Conservation (phyloP, 768 basidiomycete species). For the Fibroporia radiculosa region DNA sequence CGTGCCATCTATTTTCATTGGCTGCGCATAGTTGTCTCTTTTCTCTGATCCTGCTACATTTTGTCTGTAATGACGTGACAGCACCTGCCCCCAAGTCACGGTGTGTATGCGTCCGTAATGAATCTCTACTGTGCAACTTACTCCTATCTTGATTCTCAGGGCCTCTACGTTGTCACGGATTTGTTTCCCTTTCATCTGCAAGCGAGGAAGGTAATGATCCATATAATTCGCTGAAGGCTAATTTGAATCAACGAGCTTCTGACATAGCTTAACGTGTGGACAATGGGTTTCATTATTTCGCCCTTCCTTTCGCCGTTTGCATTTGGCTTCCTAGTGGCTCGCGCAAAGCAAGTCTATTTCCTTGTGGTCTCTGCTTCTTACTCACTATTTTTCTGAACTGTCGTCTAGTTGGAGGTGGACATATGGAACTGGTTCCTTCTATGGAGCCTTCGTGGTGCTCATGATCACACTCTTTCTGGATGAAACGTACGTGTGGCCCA, state of each 20-base stretch:
- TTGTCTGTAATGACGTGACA: not conserved
- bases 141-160: constrained; percentile 1
- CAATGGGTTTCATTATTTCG: constrained; percentile 64
- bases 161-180: constrained; percentile 10
- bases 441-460: constrained; percentile 44
- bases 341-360: constrained; percentile 26
- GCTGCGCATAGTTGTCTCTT: not conserved
- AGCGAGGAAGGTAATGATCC: constrained; percentile 8
- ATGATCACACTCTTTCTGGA: constrained; percentile 55
- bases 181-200: constrained; percentile 12
- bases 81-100: constrained; percentile 57
- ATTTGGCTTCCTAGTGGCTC: constrained; percentile 61
- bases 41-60: not conserved
- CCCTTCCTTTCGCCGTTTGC: constrained; percentile 59
- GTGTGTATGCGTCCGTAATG: constrained; percentile 15
- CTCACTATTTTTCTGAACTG: not conserved
- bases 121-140: not conserved
- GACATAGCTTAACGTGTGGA: constrained; percentile 57
- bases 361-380: not conserved
- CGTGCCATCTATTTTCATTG: not conserved
- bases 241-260: not conserved
- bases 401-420: constrained; percentile 51
- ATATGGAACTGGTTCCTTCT: constrained; percentile 59
- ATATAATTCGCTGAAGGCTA: not conserved
- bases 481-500: constrained; percentile 46